Percentiles rank a stretch among this genome's conserved stretches.
These are phyloP conservation scores for Fusarium sp. DNA, from an alignment of 2,329 filamentous ascomycete genomes.

Conservation along the genomic window DNA sequence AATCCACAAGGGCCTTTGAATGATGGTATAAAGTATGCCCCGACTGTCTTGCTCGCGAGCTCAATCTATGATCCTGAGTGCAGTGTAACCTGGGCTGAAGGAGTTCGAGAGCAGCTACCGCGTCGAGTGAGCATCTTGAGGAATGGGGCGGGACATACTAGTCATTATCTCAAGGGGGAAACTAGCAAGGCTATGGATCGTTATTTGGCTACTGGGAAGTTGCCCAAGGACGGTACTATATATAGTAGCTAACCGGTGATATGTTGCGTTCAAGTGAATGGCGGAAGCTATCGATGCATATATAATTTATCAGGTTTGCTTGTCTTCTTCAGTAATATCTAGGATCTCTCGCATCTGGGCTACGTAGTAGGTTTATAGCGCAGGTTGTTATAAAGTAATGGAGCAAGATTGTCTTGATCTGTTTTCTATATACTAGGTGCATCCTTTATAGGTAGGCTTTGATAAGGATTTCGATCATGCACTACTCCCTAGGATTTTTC, in stretches of 20 bases:
- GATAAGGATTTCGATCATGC: too few species aligned
- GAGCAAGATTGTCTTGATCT: too few species aligned
- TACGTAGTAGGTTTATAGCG: too few species aligned
- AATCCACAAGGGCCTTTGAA: conserved; percentile 30
- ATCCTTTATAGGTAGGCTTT: too few species aligned
- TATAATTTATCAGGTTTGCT: too few species aligned
- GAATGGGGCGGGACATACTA: conserved; percentile 42
- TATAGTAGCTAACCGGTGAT: conserved; percentile 22
- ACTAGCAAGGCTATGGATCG: conserved; percentile 38
- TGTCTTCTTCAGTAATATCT: too few species aligned
- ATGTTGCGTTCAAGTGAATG: neutral
- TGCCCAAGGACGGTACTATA: conserved; percentile 39
- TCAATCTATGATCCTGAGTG: conserved; percentile 39
- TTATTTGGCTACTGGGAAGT: conserved; percentile 34
- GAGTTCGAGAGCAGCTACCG: conserved; percentile 35
- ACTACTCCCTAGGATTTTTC: too few species aligned
- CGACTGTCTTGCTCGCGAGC: conserved; percentile 32
- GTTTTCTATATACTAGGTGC: too few species aligned
- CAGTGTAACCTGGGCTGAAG: conserved; percentile 36
- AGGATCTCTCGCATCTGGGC: too few species aligned
- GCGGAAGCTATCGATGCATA: too few species aligned
- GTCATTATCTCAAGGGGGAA: conserved; percentile 31
- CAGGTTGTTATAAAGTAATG: too few species aligned
- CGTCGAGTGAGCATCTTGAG: conserved; percentile 39
- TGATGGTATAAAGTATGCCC: conserved; percentile 3